Conservation (phyloP, 2,329 filamentous ascomycete genomes). For the Epichloe sibirici region DNA sequence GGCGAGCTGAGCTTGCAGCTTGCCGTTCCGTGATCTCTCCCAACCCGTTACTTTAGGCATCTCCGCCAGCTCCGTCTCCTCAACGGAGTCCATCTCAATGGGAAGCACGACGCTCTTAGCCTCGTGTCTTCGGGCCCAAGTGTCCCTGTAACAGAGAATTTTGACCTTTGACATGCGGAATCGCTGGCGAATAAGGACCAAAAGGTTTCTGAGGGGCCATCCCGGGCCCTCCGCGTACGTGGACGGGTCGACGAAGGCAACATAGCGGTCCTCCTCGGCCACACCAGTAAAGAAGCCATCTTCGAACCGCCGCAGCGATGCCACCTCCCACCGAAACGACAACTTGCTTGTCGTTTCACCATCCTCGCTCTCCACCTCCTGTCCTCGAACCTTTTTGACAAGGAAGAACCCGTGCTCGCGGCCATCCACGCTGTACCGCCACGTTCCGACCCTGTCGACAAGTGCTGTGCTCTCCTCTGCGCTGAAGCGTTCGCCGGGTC, state of each 20-base stretch:
- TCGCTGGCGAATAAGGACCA: conserved; percentile 71
- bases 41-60: conserved; percentile 92
- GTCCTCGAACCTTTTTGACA: conserved; percentile 56
- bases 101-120: conserved; percentile 70
- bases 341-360: conserved; percentile 36
- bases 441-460: conserved; percentile 75
- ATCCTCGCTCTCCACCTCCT: conserved; percentile 32
- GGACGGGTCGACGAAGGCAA: conserved; percentile 86
- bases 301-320: conserved; percentile 66
- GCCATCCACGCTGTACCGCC: conserved; percentile 69
- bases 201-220: conserved; percentile 84
- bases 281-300: conserved; percentile 72
- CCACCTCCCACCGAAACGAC: conserved; percentile 66
- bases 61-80: conserved; percentile 30
- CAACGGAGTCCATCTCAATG: conserved; percentile 41
- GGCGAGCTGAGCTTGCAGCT: conserved; percentile 64
- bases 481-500: conserved; percentile 42
- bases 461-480: conserved; percentile 63
- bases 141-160: conserved; percentile 83
- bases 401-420: conserved; percentile 92
- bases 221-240: conserved; percentile 79
- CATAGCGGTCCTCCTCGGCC: conserved; percentile 60
- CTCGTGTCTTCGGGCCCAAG: conserved; percentile 63
- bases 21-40: conserved; percentile 73
- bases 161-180: conserved; percentile 69